phyloP scores from a whole-genome alignment of 2,329 filamentous ascomycete species.

The Neofusicoccum sp. region DNA sequence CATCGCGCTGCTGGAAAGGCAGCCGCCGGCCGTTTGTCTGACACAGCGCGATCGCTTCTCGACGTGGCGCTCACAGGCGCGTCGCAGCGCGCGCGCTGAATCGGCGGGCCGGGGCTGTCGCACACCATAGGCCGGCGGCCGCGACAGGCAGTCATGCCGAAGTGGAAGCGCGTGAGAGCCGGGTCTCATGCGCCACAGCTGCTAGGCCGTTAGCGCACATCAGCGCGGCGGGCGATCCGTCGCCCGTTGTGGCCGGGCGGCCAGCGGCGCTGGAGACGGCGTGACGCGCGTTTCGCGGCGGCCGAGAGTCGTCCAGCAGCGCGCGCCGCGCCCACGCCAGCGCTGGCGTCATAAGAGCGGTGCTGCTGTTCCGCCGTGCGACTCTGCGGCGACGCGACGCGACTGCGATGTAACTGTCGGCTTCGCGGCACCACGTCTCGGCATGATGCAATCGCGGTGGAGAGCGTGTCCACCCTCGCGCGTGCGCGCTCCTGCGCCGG shows the following conservation, averaged over 20 bases:
- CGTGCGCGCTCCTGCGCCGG: background rate
- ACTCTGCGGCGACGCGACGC: constrained; percentile 14
- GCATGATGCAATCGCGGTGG: constrained; percentile 18
- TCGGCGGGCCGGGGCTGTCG: constrained; percentile 28
- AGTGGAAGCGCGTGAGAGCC: constrained; percentile 19
- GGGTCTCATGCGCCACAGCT: constrained; percentile 25
- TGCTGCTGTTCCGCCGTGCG: constrained; percentile 15
- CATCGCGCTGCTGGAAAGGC: constrained; percentile 2
- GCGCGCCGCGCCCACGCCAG: constrained; percentile 6
- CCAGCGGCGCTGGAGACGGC: background rate
- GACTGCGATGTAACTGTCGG: constrained; percentile 19
- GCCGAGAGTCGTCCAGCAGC: constrained; percentile 16
- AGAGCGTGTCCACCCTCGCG: constrained; percentile 6
- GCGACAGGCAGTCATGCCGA: constrained; percentile 26
- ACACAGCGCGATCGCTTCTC: constrained; percentile 18
- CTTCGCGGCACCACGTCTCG: constrained; percentile 9
- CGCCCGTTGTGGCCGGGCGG: constrained; percentile 13
- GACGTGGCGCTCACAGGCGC: constrained; percentile 22
- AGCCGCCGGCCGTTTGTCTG: constrained; percentile 12
- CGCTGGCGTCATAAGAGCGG: constrained; percentile 18
- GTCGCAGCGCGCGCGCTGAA: constrained; percentile 24
- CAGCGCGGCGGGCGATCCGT: constrained; percentile 9
- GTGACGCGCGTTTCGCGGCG: constrained; percentile 16
- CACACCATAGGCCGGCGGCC: constrained; percentile 30
- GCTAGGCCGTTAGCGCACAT: constrained; percentile 22